Evolutionary conservation across 352 stramenopile genomes (phyloP), one percentile per base, ranked within the genome.

Genomic region (Phytophthora brassicae): DNA sequence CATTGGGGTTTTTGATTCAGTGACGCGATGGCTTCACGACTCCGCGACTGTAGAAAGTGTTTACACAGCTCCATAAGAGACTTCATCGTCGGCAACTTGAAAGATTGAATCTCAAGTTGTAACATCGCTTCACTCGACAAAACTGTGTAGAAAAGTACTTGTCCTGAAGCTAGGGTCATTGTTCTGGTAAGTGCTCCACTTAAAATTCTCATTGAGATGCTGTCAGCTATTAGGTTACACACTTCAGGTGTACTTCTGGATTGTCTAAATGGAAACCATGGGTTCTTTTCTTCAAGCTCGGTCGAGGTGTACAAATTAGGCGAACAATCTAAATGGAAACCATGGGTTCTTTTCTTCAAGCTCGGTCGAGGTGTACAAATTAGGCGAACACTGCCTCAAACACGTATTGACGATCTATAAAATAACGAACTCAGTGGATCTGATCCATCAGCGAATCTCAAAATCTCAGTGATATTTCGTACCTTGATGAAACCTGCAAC

Each of bases 281-380:
- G 36, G 16, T 46, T 45, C 3, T 35, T 43, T 52, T 50, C 39
- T 54, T 69, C 53, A 24, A 22, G 1, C n/a, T n/a, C n/a, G n/a
- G n/a, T n/a, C n/a, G n/a, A n/a, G n/a, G n/a, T n/a, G n/a, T n/a
- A n/a, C n/a, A n/a, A n/a, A n/a, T n/a, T n/a, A n/a, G n/a, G n/a
- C n/a, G n/a, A n/a, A n/a, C n/a, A n/a, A n/a, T n/a, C 77, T 65
- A 60, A 87, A 83, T 6, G 77, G 79, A 8, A 84, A 73, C 79
- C 79, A 89, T 48, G 65, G 36, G 16, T 46, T 45, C 3, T 35
- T 43, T 52, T 50, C 39, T 54, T 69, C 53, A 24, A 22, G 1
- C n/a, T 66, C 29, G 50, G 28, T 17, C 6, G 14, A 24, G 14
- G 35, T 6, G 41, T 16, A 28, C 17, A 31, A 5, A 16, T 28